phyloP scores from a whole-genome alignment of 768 basidiomycete species.

The Daedaleopsis nitida region DNA sequence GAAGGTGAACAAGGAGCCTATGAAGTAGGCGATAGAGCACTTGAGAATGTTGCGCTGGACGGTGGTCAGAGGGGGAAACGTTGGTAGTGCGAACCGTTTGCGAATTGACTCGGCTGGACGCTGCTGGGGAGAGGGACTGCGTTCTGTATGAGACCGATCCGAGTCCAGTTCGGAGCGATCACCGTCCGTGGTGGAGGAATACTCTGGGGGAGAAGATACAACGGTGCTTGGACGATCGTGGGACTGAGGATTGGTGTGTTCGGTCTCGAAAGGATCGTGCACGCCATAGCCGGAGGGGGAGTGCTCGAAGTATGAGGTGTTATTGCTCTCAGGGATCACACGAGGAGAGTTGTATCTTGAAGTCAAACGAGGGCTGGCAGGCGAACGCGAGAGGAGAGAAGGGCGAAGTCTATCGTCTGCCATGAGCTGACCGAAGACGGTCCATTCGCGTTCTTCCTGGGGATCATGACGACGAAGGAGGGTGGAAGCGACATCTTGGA shows the following conservation, averaged over 20 bases:
- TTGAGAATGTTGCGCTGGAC: conserved; percentile 80
- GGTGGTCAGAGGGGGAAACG: conserved; percentile 43
- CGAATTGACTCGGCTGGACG: neutral
- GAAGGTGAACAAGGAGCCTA: conserved; percentile 93
- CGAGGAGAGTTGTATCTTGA: conserved; percentile 1
- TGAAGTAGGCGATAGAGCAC: conserved; percentile 87
- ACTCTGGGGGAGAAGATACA: conserved; percentile 1
- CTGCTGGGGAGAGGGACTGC: neutral
- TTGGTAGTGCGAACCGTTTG: conserved; percentile 2
- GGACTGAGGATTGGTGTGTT: neutral
- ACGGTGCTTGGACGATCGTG: neutral
- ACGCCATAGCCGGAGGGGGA: neutral
- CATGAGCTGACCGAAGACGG: conserved; percentile 72
- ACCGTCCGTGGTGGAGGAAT: neutral
- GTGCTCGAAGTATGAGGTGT: conserved; percentile 10
- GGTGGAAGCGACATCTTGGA: conserved; percentile 16
- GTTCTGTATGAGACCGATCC: conserved; percentile 3
- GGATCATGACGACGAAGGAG: conserved; percentile 4
- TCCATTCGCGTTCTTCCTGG: conserved; percentile 46
- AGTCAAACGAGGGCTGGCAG: conserved; percentile 3
- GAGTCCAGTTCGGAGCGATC: neutral
- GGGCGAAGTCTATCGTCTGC: conserved; percentile 40
- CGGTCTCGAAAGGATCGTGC: neutral
- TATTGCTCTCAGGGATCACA: neutral
- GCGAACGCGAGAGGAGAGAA: conserved; percentile 4